Percentiles rank a stretch among this genome's conserved stretches.
These are phyloP conservation scores for Luzula sylvatica DNA, from an alignment of 176 grass and related monocot species.

Conservation along the genomic window DNA sequence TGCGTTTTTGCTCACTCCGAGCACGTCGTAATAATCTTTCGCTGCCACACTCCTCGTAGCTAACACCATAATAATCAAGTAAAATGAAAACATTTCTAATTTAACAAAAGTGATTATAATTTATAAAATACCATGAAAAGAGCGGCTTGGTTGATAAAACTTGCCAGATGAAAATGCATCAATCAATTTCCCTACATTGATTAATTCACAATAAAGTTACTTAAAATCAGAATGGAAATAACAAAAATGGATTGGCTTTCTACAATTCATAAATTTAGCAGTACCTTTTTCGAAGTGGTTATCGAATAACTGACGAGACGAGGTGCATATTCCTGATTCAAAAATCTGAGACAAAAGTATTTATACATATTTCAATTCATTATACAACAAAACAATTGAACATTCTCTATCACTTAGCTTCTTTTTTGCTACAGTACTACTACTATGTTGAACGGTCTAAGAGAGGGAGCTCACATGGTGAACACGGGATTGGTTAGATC, in stretches of 20 bases:
- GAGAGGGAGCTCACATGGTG: conserved; percentile 12
- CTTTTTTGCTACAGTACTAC: background rate
- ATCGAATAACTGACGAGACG: conserved; percentile 15
- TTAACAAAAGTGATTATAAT: background rate
- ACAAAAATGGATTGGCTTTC: background rate
- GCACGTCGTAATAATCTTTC: conserved; percentile 73
- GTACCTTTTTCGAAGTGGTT: conserved; percentile 17
- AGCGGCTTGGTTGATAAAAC: conserved; percentile 16
- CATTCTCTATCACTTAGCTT: too few relatives aligned
- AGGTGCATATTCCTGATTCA: conserved; percentile 25
- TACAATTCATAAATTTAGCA: background rate
- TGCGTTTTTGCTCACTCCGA: conserved; percentile 64
- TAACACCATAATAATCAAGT: conserved; percentile 25
- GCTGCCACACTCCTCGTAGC: conserved; percentile 42
- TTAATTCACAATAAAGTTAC: background rate
- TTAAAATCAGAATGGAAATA: background rate
- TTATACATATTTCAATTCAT: too few relatives aligned
- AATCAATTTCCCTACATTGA: conserved; percentile 17
- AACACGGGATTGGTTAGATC: conserved; percentile 20
- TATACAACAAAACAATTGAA: too few relatives aligned
- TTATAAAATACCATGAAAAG: conserved; percentile 29
- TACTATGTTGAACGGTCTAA: background rate
- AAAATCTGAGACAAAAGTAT: conserved; percentile 11
- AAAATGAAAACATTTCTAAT: background rate
- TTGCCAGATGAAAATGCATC: conserved; percentile 3